Conservation (phyloP, 1,284 basidiomycete genomes). For the Apiotrichum siamense region DNA sequence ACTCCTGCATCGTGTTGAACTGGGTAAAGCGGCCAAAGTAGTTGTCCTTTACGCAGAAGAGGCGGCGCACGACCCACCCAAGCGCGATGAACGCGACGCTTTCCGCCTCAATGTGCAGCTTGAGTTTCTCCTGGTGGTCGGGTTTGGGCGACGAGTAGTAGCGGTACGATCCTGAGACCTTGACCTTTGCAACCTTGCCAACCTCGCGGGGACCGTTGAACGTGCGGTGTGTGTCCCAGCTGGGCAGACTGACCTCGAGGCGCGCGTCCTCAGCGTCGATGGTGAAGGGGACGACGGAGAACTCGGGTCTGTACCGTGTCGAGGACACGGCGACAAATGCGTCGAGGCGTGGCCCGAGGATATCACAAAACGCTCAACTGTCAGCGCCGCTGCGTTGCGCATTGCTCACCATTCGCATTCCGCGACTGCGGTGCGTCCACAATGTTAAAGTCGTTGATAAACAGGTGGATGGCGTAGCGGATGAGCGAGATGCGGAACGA, state of each 20-base stretch:
- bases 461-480: slow-evolving; percentile 72
- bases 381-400: background rate
- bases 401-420: slow-evolving; percentile 66
- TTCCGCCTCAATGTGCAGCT: slow-evolving; percentile 51
- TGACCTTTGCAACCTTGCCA: slow-evolving; percentile 57
- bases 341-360: slow-evolving; percentile 58
- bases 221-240: slow-evolving; percentile 81
- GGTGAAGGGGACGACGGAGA: slow-evolving; percentile 62
- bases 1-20: slow-evolving; percentile 78
- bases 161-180: slow-evolving; percentile 64
- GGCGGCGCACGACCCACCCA: slow-evolving; percentile 78
- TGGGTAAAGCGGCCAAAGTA: slow-evolving; percentile 89
- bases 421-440: slow-evolving; percentile 73
- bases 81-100: slow-evolving; percentile 63
- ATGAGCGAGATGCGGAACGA: slow-evolving; percentile 61
- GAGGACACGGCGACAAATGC: slow-evolving; percentile 59
- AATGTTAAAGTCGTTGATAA: slow-evolving; percentile 90
- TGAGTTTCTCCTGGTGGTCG: slow-evolving; percentile 71
- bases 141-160: slow-evolving; percentile 63
- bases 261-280: slow-evolving; percentile 58
- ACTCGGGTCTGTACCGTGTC: slow-evolving; percentile 65
- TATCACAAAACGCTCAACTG: slow-evolving; percentile 61
- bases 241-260: slow-evolving; percentile 63
- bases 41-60: slow-evolving; percentile 82
- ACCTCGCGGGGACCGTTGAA: slow-evolving; percentile 54